Evolutionary conservation across 2,329 filamentous ascomycete genomes (phyloP).

Genomic region (Hirsutella rhossiliensis): DNA sequence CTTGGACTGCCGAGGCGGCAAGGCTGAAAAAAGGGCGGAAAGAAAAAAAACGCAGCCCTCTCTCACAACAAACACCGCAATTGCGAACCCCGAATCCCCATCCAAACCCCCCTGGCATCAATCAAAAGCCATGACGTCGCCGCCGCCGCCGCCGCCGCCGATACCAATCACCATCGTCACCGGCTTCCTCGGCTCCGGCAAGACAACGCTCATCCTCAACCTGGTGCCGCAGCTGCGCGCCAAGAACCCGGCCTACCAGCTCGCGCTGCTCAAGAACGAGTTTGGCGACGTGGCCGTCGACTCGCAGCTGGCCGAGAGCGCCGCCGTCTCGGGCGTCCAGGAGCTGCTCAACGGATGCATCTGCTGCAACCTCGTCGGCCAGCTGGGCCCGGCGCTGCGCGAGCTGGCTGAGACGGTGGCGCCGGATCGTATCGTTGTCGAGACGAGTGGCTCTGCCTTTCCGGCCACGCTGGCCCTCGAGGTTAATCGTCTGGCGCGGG

Average conservation of each 20-base stretch:
- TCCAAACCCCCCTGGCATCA: background rate
- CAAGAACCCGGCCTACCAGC: slow-evolving; percentile 62
- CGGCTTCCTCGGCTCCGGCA: slow-evolving; percentile 90
- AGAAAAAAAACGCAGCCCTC: too few species aligned
- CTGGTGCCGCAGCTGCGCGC: slow-evolving; percentile 79
- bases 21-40: too few species aligned
- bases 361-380: slow-evolving; percentile 95
- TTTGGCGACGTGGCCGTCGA: slow-evolving; percentile 93
- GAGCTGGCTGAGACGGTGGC: slow-evolving; percentile 48
- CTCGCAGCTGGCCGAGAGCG: slow-evolving; percentile 74
- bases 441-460: slow-evolving; percentile 81
- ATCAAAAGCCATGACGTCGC: background rate
- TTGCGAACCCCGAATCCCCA: too few species aligned
- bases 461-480: slow-evolving; percentile 86
- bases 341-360: slow-evolving; percentile 96
- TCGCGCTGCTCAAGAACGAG: slow-evolving; percentile 95
- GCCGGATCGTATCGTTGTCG: slow-evolving; percentile 84
- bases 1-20: too few species aligned
- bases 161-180: slow-evolving; percentile 93
- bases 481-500: slow-evolving; percentile 65
- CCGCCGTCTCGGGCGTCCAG: slow-evolving; percentile 76
- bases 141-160: slow-evolving; percentile 30
- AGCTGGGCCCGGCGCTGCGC: slow-evolving; percentile 67
- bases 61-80: too few species aligned
- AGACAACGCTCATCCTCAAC: slow-evolving; percentile 91